Evolutionary conservation across 2,329 filamentous ascomycete genomes (phyloP), one percentile per base, ranked within the genome.

Genomic region (Penicillium thymicola): DNA sequence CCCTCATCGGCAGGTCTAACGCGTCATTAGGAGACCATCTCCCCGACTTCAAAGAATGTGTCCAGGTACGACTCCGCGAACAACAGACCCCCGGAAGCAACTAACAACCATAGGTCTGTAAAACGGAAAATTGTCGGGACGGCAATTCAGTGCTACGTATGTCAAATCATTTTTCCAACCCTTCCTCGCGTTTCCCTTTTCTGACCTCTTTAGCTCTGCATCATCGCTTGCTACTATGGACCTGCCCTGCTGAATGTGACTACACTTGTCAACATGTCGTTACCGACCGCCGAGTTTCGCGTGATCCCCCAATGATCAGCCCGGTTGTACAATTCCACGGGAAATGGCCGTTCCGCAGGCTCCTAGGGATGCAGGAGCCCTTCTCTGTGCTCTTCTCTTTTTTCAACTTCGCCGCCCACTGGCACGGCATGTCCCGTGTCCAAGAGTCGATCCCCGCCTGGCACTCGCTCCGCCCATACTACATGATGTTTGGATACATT

Each of bases 191-290:
- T 54, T 34, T 56, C 58, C 50, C 58, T 43, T 38, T 18, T 47
- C 51, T 64, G 51, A 62, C 51, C 18, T 52, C 44, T 32, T 10
- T 70, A 96, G 92, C 94, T 61, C 73, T 96, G 66, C 85, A 89
- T 75, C 92, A 88, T 72, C 90, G 90, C 60, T 82, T 97, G 65
- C 86, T 97, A 70, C 79, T 97, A 73, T 99, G 94, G 94, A 86
- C 86, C 72, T 99, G 94, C 78, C 85, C 89, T 59, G 82, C 89
- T 70, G 93, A 99, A 83, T 99, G 94, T 85, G 92, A 99, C 80
- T 96, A 99, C 79, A 88, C 90, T 59, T 99, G 94, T 81, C 94
- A 99, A 75, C 93, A 96, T 81, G 88, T 96, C 72, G 82, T 95
- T 58, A 97, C 94, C 55, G 76, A 84, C 65, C 77, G 78, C 57